Base-by-base conservation (phyloP, 805 yeast genomes). In the Candida ficus region DNA sequence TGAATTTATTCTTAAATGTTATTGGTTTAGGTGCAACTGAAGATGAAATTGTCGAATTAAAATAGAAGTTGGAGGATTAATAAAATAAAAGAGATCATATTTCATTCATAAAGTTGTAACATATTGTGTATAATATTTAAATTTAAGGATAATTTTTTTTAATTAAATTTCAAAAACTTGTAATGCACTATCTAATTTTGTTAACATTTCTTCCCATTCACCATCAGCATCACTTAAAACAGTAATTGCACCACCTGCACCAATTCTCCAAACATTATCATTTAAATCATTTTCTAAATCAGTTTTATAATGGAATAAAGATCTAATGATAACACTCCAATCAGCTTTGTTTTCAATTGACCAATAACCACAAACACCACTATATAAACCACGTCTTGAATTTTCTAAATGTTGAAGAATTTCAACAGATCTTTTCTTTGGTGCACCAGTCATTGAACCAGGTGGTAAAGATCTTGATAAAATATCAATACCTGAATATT, bases 381-480 rank as follows among this genome's bases (percentile, higher is more conserved):
- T 85, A 57, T 93, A 93, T 1, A 91, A 62, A 0, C 98, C 98
- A 52, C 98, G 71, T 33, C 57, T 51, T 1, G 47, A 37, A 18
- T 54, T 60, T 19, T 69, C 64, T 11, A 63, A 44, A 10, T 61
- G 50, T 45, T 81, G 84, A 22, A 93, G 67, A 5, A 95, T 60
- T 59, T 91, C 93, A 6, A 93, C 95, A 0, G 96, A 87, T 44
- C 96, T 73, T 52, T 82, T 84, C 64, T 93, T 93, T 3, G 99
- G 99, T 0, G 99, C 99, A 3, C 99, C 99, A 0, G 99, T 93
- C 99, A 93, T 93, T 1, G 98, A 91, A 0, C 99, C 99, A 0
- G 99, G 96, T 3, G 99, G 99, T 27, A 95, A 66, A 0, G 96
- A 78, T 44, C 77, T 77, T 17, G 78, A 73, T 11, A 93, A 68